Conservation (phyloP, 2,329 filamentous ascomycete species). For the Sporothrix dimorphospora region DNA sequence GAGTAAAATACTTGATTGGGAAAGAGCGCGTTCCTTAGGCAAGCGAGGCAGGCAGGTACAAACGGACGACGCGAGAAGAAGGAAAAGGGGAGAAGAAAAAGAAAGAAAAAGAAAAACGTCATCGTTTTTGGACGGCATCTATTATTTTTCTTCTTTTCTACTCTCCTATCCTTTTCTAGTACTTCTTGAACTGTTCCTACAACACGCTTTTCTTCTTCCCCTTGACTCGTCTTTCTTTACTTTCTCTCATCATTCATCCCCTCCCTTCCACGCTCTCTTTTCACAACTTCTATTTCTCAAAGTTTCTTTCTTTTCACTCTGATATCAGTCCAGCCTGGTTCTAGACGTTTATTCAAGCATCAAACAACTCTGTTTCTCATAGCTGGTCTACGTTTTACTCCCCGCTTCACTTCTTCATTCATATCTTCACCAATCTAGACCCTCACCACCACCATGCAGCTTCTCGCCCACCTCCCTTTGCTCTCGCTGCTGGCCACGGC, state of each 20-base stretch:
- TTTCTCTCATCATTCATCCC: background rate
- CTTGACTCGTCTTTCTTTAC: background rate
- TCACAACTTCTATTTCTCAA: background rate
- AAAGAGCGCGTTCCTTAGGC: slow-evolving; percentile 4
- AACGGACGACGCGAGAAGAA: background rate
- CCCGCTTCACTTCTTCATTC: background rate
- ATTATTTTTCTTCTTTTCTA: background rate
- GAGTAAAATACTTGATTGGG: slow-evolving; percentile 22
- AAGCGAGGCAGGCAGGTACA: slow-evolving; percentile 8
- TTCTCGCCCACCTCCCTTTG: background rate
- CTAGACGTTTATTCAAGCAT: background rate
- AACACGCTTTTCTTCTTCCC: background rate
- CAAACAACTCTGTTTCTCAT: background rate
- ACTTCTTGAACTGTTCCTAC: background rate
- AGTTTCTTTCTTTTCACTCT: background rate
- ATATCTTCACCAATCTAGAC: background rate
- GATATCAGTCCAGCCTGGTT: background rate
- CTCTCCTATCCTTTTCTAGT: background rate
- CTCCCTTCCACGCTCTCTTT: background rate
- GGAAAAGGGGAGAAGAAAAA: background rate
- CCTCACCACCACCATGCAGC: slow-evolving; percentile 14
- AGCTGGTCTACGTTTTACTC: background rate
- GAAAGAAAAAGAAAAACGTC: background rate
- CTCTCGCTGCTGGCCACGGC: slow-evolving; percentile 12
- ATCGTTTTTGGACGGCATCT: background rate